Evolutionary conservation across 1,139 yeast genomes (phyloP).

Genomic region (Lodderomyces theae): DNA sequence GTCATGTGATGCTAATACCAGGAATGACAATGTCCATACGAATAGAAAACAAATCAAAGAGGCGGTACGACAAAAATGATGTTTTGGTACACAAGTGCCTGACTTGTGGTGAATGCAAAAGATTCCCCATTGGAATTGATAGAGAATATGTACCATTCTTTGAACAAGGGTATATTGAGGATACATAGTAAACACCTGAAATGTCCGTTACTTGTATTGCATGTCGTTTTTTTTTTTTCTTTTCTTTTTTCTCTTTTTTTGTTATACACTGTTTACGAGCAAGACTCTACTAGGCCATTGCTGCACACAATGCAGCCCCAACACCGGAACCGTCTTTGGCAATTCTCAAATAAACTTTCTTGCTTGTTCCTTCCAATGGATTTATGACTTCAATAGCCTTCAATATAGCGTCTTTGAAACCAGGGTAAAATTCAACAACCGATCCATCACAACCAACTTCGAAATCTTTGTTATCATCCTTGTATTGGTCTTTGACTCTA

Average conservation of each 20-base stretch:
- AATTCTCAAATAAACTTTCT: slow-evolving; percentile 68
- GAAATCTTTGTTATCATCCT: slow-evolving; percentile 61
- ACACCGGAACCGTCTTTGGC: slow-evolving; percentile 96
- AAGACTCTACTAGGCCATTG: slow-evolving; percentile 4
- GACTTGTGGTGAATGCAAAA: slow-evolving; percentile 23
- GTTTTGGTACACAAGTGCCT: slow-evolving; percentile 30
- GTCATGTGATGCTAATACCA: slow-evolving; percentile 47
- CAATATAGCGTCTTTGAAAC: slow-evolving; percentile 70
- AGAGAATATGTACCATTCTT: slow-evolving; percentile 28
- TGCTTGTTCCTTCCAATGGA: slow-evolving; percentile 67
- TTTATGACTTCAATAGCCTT: slow-evolving; percentile 70
- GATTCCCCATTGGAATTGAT: slow-evolving; percentile 37
- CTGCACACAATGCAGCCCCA: slow-evolving; percentile 92
- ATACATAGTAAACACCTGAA: not conserved
- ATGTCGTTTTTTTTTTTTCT: not conserved
- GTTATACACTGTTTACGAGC: no score
- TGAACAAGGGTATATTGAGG: slow-evolving; percentile 18
- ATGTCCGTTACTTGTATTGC: no score
- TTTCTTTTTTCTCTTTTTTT: no score
- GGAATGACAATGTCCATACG: slow-evolving; percentile 40
- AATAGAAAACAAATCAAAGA: slow-evolving; percentile 27
- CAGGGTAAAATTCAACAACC: slow-evolving; percentile 88
- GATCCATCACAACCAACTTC: slow-evolving; percentile 96
- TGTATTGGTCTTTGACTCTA: slow-evolving; percentile 40
- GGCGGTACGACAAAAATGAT: slow-evolving; percentile 27